These are phyloP conservation scores for Mucor saturninus DNA, from an alignment of 371 early-diverging fungal species.

Conservation along the genomic window DNA sequence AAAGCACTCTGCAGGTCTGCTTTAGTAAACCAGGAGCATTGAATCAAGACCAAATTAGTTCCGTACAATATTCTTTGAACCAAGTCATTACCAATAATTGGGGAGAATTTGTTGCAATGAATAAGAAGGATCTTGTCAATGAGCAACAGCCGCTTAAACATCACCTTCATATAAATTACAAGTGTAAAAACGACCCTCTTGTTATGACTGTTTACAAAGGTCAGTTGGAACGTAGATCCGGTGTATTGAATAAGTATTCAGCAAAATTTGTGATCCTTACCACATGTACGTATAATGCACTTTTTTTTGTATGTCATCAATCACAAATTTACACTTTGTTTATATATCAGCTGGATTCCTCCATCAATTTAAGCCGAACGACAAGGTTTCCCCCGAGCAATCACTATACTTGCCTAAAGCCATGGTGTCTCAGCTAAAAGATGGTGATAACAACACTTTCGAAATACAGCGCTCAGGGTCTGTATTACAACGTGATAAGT, in stretches of 20 bases:
- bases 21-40: constrained; percentile 24
- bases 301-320: not conserved
- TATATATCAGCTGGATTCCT: constrained; percentile 37
- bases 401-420: constrained; percentile 40
- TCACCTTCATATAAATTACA: constrained; percentile 45
- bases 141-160: constrained; percentile 36
- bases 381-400: constrained; percentile 42
- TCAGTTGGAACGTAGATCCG: constrained; percentile 35
- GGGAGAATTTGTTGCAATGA: constrained; percentile 33
- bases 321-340: not conserved
- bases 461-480: constrained; percentile 21
- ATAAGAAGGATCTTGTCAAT: constrained; percentile 38
- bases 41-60: constrained; percentile 13
- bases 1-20: constrained; percentile 29
- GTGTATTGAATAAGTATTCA: constrained; percentile 40
- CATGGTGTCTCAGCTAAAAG: constrained; percentile 15
- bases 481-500: constrained; percentile 26
- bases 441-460: constrained; percentile 9
- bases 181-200: constrained; percentile 39
- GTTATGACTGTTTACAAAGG: constrained; percentile 48
- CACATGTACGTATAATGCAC: constrained; percentile 27
- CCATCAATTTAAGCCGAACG: constrained; percentile 43
- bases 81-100: constrained; percentile 24
- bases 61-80: constrained; percentile 22
- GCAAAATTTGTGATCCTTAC: constrained; percentile 41